Evolutionary conservation across 352 stramenopile species (phyloP).

Genomic region (Globisporangium viniferum): DNA sequence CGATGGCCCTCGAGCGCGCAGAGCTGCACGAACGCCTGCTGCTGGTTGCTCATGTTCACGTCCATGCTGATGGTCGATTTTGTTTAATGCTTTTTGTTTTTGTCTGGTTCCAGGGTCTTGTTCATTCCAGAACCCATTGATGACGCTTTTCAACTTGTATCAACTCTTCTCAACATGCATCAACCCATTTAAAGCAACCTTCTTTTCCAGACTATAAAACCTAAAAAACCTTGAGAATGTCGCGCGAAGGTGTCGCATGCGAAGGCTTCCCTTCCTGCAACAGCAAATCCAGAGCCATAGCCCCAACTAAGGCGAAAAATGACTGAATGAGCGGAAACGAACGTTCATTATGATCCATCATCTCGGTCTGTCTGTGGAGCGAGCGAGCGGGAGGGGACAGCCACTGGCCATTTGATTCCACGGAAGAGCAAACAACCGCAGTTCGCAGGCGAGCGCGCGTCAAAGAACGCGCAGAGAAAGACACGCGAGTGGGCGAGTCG

Average conservation of each 20-base stretch:
- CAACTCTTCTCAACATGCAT: background rate
- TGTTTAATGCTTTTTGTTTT: background rate
- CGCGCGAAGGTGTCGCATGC: conserved; percentile 5
- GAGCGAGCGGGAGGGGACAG: background rate
- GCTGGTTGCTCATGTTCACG: conserved; percentile 5
- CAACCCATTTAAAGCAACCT: background rate
- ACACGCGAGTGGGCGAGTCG: background rate
- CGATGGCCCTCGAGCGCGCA: conserved; percentile 78
- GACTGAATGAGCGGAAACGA: conserved; percentile 18
- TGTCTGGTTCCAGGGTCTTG: background rate
- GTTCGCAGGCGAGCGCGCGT: background rate
- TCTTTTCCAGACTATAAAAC: background rate
- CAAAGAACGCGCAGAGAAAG: conserved; percentile 2
- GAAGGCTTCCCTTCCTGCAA: background rate
- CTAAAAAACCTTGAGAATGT: background rate
- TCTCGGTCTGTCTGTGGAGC: conserved; percentile 3
- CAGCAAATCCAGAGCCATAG: background rate
- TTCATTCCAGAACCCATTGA: background rate
- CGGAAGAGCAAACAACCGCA: background rate
- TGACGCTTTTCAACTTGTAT: background rate
- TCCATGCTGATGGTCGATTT: background rate
- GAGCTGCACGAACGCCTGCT: conserved; percentile 37
- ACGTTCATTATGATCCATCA: conserved; percentile 33
- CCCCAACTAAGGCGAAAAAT: background rate
- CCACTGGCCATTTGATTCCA: conserved; percentile 15